phyloP scores from a whole-genome alignment of 495 filamentous ascomycete species.

The Bacidia rubella region DNA sequence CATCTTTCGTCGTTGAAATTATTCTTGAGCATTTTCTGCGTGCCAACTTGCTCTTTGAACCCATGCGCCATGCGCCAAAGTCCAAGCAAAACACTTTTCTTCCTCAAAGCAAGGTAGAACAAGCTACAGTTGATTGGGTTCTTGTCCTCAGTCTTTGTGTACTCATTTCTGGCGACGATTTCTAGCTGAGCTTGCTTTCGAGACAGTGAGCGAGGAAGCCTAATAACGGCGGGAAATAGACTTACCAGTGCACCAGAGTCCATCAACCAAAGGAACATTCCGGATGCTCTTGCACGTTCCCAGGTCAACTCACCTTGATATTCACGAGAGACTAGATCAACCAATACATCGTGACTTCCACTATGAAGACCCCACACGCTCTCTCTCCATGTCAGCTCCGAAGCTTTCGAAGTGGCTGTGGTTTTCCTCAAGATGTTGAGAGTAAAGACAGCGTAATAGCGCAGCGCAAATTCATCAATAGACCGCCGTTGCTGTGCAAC shows the following conservation, averaged over 20 bases:
- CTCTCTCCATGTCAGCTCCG: slow-evolving; percentile 77
- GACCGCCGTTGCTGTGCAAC: slow-evolving; percentile 83
- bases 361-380: slow-evolving; percentile 93
- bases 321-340: slow-evolving; percentile 74
- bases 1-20: slow-evolving; percentile 78
- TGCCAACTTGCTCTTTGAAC: slow-evolving; percentile 73
- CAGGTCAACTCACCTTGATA: slow-evolving; percentile 68
- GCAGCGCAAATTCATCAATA: slow-evolving; percentile 85
- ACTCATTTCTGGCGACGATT: slow-evolving; percentile 79
- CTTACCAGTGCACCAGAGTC: slow-evolving; percentile 65
- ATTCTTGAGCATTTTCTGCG: slow-evolving; percentile 62
- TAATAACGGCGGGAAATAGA: neutral
- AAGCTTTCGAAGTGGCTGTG: slow-evolving; percentile 43
- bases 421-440: slow-evolving; percentile 64
- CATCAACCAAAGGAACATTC: slow-evolving; percentile 90
- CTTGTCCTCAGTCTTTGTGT: slow-evolving; percentile 72
- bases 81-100: slow-evolving; percentile 83
- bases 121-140: slow-evolving; percentile 91
- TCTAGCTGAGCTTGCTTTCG: slow-evolving; percentile 68
- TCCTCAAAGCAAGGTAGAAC: slow-evolving; percentile 79
- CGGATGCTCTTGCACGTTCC: slow-evolving; percentile 72
- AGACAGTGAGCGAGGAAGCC: slow-evolving; percentile 16
- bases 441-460: slow-evolving; percentile 80
- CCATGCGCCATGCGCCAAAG: slow-evolving; percentile 93
- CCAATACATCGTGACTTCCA: slow-evolving; percentile 78